phyloP scores from a whole-genome alignment of 2,329 filamentous ascomycete species.

The Neopestalotiopsis rosae region DNA sequence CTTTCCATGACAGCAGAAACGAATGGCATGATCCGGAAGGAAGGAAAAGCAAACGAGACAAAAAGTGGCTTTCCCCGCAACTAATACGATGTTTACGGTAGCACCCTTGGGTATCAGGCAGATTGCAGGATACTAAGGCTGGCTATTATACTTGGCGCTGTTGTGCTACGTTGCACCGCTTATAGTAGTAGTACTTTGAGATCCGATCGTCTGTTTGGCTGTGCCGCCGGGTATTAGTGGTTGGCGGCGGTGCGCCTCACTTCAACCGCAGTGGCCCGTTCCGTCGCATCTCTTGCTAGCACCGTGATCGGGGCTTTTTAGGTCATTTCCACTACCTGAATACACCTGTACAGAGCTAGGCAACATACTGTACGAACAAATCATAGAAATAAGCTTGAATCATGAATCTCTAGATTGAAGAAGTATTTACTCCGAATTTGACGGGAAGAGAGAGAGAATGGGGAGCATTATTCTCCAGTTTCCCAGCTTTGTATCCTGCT shows the following conservation, averaged over 20 bases:
- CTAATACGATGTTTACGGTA: background rate
- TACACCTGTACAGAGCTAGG: background rate
- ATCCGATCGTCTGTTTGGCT: too few species aligned
- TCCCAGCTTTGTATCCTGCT: too few species aligned
- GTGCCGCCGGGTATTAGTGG: too few species aligned
- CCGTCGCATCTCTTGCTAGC: background rate
- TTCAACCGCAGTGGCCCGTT: background rate
- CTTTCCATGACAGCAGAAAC: background rate
- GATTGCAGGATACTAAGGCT: background rate
- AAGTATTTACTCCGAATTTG: too few species aligned
- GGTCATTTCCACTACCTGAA: background rate
- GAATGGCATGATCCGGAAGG: background rate
- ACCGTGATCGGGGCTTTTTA: background rate
- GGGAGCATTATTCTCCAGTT: too few species aligned
- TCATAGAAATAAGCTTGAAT: background rate
- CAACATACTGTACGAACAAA: background rate
- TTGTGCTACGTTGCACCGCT: background rate
- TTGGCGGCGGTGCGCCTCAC: background rate
- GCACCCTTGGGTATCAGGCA: background rate
- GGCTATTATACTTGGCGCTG: conserved; percentile 1
- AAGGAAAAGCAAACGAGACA: background rate
- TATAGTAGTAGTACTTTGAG: background rate
- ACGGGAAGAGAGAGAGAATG: too few species aligned
- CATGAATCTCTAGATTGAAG: too few species aligned
- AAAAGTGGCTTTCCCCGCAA: background rate